A percentile compares a stretch with the other conserved stretches of the same genome.
phyloP scores from a whole-genome alignment of 2,329 filamentous ascomycete species.

The Penicillium sp. region DNA sequence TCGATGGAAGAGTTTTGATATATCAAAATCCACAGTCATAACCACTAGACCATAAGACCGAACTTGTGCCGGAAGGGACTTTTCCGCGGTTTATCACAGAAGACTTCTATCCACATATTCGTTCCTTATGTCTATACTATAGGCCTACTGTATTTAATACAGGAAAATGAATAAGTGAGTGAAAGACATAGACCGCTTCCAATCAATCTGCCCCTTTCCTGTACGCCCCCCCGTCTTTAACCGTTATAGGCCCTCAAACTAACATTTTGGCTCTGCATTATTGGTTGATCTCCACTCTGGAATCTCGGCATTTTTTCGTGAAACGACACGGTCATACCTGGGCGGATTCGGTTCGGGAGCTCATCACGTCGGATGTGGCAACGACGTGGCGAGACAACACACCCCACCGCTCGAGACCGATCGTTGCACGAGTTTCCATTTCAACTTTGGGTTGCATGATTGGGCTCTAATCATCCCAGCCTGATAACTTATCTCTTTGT shows the following conservation, averaged over 20 bases:
- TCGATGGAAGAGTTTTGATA: not conserved
- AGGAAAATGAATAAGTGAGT: too few relatives aligned
- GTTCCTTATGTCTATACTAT: too few relatives aligned
- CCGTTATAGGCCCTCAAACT: not conserved
- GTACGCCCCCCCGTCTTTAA: not conserved
- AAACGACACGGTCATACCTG: not conserved
- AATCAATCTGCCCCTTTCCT: not conserved
- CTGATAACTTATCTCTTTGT: not conserved
- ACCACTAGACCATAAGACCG: too few relatives aligned
- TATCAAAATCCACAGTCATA: too few relatives aligned
- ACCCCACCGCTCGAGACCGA: conserved; percentile 4
- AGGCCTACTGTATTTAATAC: too few relatives aligned
- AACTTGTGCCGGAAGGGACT: too few relatives aligned
- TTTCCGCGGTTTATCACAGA: too few relatives aligned
- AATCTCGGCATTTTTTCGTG: not conserved
- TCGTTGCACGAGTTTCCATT: not conserved
- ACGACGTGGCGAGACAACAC: conserved; percentile 9
- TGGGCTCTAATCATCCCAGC: conserved; percentile 1
- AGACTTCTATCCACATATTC: too few relatives aligned
- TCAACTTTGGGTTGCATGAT: conserved; percentile 3
- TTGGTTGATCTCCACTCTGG: not conserved
- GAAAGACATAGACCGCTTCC: too few relatives aligned
- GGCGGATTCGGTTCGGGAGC: not conserved
- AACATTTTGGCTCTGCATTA: not conserved
- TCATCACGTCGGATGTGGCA: not conserved